Evolutionary conservation across 345 rosid species (phyloP), one percentile per base, ranked within the genome.

Genomic region (Eucalyptus regnans): DNA sequence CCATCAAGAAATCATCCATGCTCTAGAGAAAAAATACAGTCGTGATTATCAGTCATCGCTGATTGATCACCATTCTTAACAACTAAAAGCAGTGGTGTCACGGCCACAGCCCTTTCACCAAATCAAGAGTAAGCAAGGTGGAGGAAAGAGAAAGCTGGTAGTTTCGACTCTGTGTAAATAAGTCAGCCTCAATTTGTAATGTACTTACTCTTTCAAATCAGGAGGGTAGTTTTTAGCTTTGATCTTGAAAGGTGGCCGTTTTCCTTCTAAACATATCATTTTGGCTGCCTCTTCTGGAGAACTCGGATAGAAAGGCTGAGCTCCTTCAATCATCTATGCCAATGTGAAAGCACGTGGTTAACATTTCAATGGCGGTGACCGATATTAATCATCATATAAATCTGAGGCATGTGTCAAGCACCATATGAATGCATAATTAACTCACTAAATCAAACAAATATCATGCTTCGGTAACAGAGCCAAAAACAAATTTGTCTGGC

Each of bases 261-360:
- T 92, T 88, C 94, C 95, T 92, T 97, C 99, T 22, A 90, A 8
- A 89, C 97, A 95, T 92, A 98, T 94, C 91, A 93, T 62, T 88
- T 89, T 95, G 66, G 94, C 91, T 44, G 92, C 96, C 91, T 97
- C 98, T 92, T 93, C 97, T 33, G 93, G 93, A 16, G 97, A 79
- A 91, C 91, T 97, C 52, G 97, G 96, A 91, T 95, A 93, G 90
- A 97, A 95, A 86, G 97, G 96, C n/a, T 90, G 91, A 23, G 93
- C 93, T 90, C 99, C 99, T 88, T 98, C 99, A 50, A 96, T 92
- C 96, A 97, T 95, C 99, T 98, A 91, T 89, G 89, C 62, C 48
- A 88, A 92, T 23, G 87, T 31, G 66, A 90, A 87, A 85, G 86
- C 86, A 48, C 8, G 15, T 76, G 83, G 48, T 76, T 76, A 76